phyloP scores from a whole-genome alignment of 805 yeast genomes.

The Teunomyces lycoperdinae region DNA sequence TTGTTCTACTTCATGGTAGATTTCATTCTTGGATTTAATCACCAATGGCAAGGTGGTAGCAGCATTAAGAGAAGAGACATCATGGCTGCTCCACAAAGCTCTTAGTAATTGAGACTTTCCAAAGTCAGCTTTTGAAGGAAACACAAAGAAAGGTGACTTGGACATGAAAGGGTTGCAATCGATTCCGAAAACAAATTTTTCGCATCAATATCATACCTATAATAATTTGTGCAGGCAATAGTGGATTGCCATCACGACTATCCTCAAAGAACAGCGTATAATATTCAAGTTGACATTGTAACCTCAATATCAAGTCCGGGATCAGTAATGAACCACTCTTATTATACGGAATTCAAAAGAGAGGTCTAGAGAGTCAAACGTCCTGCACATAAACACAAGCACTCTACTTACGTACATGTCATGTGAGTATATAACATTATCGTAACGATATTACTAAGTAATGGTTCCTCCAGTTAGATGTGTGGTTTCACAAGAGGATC shows the following conservation, averaged over 20 bases:
- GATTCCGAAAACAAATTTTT: not conserved
- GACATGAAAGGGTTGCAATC: constrained; percentile 1
- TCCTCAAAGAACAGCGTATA: too few relatives aligned
- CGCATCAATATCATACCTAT: not conserved
- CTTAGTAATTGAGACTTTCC: constrained; percentile 13
- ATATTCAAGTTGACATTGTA: too few relatives aligned
- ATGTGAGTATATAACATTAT: not conserved
- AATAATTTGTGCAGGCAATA: not conserved
- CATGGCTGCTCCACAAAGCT: constrained; percentile 13
- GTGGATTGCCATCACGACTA: too few relatives aligned
- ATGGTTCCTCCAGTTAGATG: constrained; percentile 23
- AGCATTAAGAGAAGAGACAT: constrained; percentile 21
- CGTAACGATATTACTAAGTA: not conserved
- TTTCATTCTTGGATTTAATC: constrained; percentile 24
- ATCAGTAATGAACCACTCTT: too few relatives aligned
- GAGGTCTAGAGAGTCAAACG: too few relatives aligned
- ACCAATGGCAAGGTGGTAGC: constrained; percentile 28
- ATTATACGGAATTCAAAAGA: too few relatives aligned
- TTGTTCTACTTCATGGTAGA: constrained; percentile 22
- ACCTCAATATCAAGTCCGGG: too few relatives aligned
- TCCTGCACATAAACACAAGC: too few relatives aligned
- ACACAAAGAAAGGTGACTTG: not conserved
- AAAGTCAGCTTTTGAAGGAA: constrained; percentile 7
- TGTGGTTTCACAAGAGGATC: constrained; percentile 55
- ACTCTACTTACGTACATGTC: not conserved